These are phyloP conservation scores for Hyaloperonospora arabidopsidis DNA, from an alignment of 352 stramenopile species.

Conservation along the genomic window DNA sequence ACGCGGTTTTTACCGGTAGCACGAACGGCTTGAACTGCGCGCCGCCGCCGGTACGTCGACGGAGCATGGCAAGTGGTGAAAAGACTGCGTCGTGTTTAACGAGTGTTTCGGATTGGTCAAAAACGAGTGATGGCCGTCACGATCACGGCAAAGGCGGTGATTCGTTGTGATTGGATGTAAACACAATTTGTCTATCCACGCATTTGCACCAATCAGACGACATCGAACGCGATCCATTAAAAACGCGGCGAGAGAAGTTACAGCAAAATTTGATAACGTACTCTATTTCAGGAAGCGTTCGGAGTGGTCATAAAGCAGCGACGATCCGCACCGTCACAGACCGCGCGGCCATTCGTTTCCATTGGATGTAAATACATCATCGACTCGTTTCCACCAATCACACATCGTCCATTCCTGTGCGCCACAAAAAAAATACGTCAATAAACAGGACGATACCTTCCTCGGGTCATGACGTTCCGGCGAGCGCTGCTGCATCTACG, in stretches of 20 bases:
- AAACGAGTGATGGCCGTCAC: constrained; percentile 2
- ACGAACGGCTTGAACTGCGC: constrained; percentile 76
- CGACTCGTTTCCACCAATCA: no score
- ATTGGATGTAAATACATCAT: no score
- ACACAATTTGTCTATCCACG: background rate
- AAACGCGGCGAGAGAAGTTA: no score
- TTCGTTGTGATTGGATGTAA: constrained; percentile 9
- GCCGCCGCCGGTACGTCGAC: constrained; percentile 20
- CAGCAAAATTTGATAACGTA: no score
- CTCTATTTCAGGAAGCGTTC: no score
- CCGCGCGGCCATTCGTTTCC: no score
- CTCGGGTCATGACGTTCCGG: constrained; percentile 12
- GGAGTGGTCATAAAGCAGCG: constrained; percentile 2
- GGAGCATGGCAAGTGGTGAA: constrained; percentile 32
- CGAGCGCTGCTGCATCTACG: constrained; percentile 15
- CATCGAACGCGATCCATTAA: background rate
- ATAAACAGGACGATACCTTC: background rate
- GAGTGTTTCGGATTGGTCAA: constrained; percentile 7
- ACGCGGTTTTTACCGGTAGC: constrained; percentile 43
- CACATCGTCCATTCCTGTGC: no score
- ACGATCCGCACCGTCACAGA: no score
- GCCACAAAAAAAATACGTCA: no score
- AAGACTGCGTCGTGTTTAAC: background rate
- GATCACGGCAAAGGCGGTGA: background rate
- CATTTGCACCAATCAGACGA: constrained; percentile 4